Base-by-base conservation (phyloP, 257 asterid genomes). In the Anisodus tanguticus region DNA sequence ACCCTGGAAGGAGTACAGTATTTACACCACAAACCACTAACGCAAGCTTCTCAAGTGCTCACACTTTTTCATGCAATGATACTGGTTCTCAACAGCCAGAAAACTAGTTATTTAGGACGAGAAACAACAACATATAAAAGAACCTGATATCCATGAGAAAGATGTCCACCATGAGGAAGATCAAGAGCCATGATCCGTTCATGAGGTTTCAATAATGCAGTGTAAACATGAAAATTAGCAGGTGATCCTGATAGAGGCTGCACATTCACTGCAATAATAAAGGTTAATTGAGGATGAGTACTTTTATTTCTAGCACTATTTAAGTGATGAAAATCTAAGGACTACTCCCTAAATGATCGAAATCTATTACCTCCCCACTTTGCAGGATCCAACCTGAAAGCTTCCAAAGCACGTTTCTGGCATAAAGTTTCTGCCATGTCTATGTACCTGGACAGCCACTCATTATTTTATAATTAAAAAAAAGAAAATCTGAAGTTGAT, bases 161-260 rank as follows among this genome's bases (percentile, higher is more conserved):
- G 96, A 93, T 95, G 98, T 15, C 98, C 98, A 84, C 98, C 98
- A 66, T 95, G 98, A 87, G 98, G 98, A 89, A 93, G 98, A 90
- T 95, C 97, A 70, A 93, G 98, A 4, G 98, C 98, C 98, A 92
- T 95, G 81, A 95, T 93, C 89, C 98, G 86, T 12, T 95, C 98
- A 81, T 93, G 98, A 55, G 98, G 98, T 85, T 93, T 95, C 72
- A 95, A 90, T 83, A 93, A 88, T 64, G 98, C 98, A 22, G 98
- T 93, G 91, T 95, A 95, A 82, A 93, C 98, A 0, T 95, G 98
- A 83, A 93, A 92, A 88, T 92, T 94, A 80, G 98, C 88, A 2
- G 97, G 98, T 66, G 98, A 94, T 77, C 98, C 97, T 35, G 97
- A 94, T 77, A 93, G 90, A 60, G 97, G 94, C 90, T 94, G 98